Evolutionary conservation across 768 basidiomycete genomes (phyloP), one percentile per base, ranked within the genome.

Genomic region (Serendipita vermifera): DNA sequence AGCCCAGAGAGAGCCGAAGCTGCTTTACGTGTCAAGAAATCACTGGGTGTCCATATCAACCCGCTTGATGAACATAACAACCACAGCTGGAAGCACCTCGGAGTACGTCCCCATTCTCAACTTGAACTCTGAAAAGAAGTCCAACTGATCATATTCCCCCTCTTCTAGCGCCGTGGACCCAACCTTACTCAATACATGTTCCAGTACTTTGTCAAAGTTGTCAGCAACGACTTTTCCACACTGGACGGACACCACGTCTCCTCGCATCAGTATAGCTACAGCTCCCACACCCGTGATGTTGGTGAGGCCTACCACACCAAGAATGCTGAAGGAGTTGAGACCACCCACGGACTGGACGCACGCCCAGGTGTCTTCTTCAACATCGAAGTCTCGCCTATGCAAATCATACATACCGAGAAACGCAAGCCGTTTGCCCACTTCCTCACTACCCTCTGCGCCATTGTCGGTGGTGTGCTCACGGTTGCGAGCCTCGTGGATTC

Each of bases 131-230:
- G n/a, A n/a, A n/a, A n/a, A n/a, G n/a, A n/a, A n/a, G n/a, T n/a
- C n/a, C n/a, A n/a, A n/a, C n/a, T n/a, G n/a, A n/a, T n/a, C n/a
- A n/a, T n/a, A n/a, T n/a, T n/a, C n/a, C n/a, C n/a, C n/a, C n/a
- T n/a, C n/a, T 22, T n/a, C 35, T 7, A 51, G 46, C 46, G 46
- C 7, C 46, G 46, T 51, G 46, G 46, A 5, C 46, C 46, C 7
- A 29, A 51, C n/a, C 5, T 51, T 29, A 70, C 82, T 26, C 79
- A 90, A 62, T 94, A 89, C 68, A 92, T 96, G 90, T 96, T 91
- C 78, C 91, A 98, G 66, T 94, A 98, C 70, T 98, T 97, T 80
- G 75, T 99, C 65, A 99, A 99, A 70, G 94, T 99, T 39, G 96
- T 99, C 36, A 90, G 91, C 5, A 98, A 94, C 1, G 85, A 86